A percentile compares a stretch with the other conserved stretches of the same genome.
Evolutionary conservation across 495 filamentous ascomycete genomes (phyloP).

Genomic region (Sporormia fimetaria): DNA sequence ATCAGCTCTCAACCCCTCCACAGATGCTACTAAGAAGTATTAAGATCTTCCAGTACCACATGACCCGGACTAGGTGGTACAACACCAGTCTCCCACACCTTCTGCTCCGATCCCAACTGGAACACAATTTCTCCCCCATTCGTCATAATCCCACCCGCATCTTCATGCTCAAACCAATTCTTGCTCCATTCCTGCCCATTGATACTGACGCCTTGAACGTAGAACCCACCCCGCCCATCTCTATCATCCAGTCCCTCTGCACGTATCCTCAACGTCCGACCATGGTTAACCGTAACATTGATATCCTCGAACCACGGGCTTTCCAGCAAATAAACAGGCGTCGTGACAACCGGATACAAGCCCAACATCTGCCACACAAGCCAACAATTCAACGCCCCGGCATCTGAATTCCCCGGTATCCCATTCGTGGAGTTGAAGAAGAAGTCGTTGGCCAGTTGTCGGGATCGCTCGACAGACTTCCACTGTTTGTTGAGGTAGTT

Average conservation of each 20-base stretch:
- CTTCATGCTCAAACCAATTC: constrained; percentile 31
- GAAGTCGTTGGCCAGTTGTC: constrained; percentile 26
- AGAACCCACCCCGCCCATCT: constrained; percentile 23
- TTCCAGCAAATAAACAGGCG: constrained; percentile 30
- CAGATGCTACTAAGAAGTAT: no score
- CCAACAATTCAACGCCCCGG: constrained; percentile 31
- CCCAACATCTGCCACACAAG: constrained; percentile 33
- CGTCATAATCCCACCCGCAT: constrained; percentile 27
- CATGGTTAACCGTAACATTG: constrained; percentile 27
- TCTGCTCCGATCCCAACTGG: constrained; percentile 23
- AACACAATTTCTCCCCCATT: constrained; percentile 31
- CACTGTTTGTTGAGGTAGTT: constrained; percentile 32
- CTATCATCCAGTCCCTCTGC: constrained; percentile 27
- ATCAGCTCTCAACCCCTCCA: no score
- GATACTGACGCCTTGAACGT: constrained; percentile 31
- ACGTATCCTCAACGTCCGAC: constrained; percentile 26
- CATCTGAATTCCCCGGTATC: constrained; percentile 32
- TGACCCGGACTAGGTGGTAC: constrained; percentile 32
- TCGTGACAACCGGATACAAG: constrained; percentile 31
- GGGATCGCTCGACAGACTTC: constrained; percentile 26
- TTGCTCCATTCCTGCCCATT: constrained; percentile 29
- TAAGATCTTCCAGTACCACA: constrained; percentile 15
- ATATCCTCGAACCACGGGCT: constrained; percentile 31
- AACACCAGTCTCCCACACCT: constrained; percentile 29
- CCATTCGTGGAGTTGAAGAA: constrained; percentile 27